phyloP scores from a whole-genome alignment of 2,329 filamentous ascomycete species.

The Emmonsiellopsis sp. region DNA sequence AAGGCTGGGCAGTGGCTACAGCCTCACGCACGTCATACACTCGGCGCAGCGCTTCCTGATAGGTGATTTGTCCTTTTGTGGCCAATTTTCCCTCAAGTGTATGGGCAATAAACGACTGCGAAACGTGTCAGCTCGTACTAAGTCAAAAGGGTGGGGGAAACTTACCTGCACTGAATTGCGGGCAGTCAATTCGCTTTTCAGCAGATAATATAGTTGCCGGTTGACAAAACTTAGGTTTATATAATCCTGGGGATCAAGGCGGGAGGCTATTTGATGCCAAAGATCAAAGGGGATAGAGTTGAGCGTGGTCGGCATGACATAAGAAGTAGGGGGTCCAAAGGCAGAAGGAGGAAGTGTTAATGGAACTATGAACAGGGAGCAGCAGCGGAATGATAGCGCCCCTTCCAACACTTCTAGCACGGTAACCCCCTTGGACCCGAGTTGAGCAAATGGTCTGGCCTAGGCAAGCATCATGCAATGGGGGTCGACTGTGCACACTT shows the following conservation, averaged over 20 bases:
- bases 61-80: slow-evolving; percentile 27
- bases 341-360: background rate
- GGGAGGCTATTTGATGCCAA: slow-evolving; percentile 47
- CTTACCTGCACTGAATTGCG: slow-evolving; percentile 50
- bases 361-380: background rate
- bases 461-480: background rate
- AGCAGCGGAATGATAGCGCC: background rate
- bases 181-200: slow-evolving; percentile 48
- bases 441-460: background rate
- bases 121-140: slow-evolving; percentile 11
- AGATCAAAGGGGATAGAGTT: slow-evolving; percentile 54
- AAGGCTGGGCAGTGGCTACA: slow-evolving; percentile 53
- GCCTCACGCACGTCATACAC: slow-evolving; percentile 53
- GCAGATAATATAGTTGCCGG: slow-evolving; percentile 40
- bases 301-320: slow-evolving; percentile 15
- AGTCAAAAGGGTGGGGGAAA: slow-evolving; percentile 1
- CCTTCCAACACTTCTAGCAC: background rate
- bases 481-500: too few relatives aligned
- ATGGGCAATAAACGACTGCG: slow-evolving; percentile 32
- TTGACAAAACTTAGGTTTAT: slow-evolving; percentile 48
- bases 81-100: slow-evolving; percentile 38
- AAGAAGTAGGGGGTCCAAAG: background rate
- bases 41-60: slow-evolving; percentile 47
- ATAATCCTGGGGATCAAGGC: slow-evolving; percentile 49
- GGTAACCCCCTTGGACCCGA: background rate